A percentile compares a stretch with the other conserved stretches of the same genome.
These are phyloP conservation scores for Melocanna baccifera DNA, from an alignment of 176 grass and related monocot species.

Conservation along the genomic window DNA sequence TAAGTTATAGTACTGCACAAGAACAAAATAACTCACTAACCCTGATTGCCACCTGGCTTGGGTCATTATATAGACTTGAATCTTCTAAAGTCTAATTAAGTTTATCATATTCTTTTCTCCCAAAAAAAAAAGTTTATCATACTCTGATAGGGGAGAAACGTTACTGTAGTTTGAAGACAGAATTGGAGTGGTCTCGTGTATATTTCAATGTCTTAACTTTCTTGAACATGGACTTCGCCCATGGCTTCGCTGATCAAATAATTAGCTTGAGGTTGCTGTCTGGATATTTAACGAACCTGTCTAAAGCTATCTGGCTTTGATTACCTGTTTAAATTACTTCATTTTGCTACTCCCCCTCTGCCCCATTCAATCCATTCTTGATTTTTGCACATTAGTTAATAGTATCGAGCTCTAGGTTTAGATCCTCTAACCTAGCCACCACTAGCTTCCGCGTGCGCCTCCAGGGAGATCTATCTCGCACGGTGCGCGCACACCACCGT, in stretches of 20 bases:
- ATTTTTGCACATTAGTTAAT: no score
- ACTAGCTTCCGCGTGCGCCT: no score
- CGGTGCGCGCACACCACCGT: no score
- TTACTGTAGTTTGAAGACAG: neutral
- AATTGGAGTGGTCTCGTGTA: neutral
- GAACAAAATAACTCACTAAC: neutral
- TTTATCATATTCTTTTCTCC: neutral
- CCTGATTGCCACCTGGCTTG: neutral
- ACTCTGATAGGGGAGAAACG: neutral
- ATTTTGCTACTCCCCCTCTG: neutral
- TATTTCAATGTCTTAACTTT: neutral
- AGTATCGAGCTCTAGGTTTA: no score
- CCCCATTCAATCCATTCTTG: no score
- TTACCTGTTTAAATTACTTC: neutral
- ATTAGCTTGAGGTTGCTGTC: neutral
- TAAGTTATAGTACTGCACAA: neutral
- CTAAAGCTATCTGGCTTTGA: neutral
- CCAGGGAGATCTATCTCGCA: no score
- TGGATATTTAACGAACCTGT: neutral
- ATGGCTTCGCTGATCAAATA: neutral
- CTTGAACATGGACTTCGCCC: neutral
- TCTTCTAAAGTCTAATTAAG: neutral
- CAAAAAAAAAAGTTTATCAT: no score
- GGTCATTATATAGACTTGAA: slow-evolving; percentile 9
- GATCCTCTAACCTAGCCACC: no score